Evolutionary conservation across 805 yeast species (phyloP).

Genomic region (Schwanniomyces pseudopolymorphus): DNA sequence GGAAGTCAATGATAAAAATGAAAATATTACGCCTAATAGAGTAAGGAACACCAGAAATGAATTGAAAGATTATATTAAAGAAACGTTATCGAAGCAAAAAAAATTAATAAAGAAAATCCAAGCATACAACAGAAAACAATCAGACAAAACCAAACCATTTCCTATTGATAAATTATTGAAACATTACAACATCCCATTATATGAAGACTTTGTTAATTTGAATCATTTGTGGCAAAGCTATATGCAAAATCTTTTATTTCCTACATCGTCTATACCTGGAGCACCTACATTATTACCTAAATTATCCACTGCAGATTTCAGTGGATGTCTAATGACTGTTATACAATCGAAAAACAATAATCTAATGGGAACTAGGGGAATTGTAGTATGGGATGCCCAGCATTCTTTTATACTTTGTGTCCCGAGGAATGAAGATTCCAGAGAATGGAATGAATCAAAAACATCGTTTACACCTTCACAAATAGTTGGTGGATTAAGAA

Average conservation of each 20-base stretch:
- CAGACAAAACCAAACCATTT: slow-evolving; percentile 20
- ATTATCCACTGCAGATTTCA: slow-evolving; percentile 75
- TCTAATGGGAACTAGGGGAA: slow-evolving; percentile 64
- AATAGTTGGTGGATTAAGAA: slow-evolving; percentile 60
- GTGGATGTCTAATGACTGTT: slow-evolving; percentile 70
- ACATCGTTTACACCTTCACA: slow-evolving; percentile 22
- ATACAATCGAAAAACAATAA: slow-evolving; percentile 54
- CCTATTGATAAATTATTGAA: slow-evolving; percentile 21
- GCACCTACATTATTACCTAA: slow-evolving; percentile 45
- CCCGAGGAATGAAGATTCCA: slow-evolving; percentile 32
- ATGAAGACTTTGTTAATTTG: slow-evolving; percentile 53
- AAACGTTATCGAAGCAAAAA: slow-evolving; percentile 39
- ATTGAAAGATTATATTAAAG: slow-evolving; percentile 40
- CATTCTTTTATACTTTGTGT: slow-evolving; percentile 65
- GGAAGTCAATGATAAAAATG: slow-evolving; percentile 9
- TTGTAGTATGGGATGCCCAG: slow-evolving; percentile 83
- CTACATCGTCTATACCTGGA: slow-evolving; percentile 21
- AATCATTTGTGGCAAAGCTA: slow-evolving; percentile 75
- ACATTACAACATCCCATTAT: slow-evolving; percentile 36
- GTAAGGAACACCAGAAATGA: slow-evolving; percentile 36
- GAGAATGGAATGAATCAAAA: slow-evolving; percentile 33
- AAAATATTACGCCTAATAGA: slow-evolving; percentile 20
- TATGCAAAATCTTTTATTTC: slow-evolving; percentile 53
- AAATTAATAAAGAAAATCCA: slow-evolving; percentile 37
- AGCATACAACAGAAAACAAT: slow-evolving; percentile 19